phyloP scores from a whole-genome alignment of 495 filamentous ascomycete genomes.

The Pyrenula aspistea region DNA sequence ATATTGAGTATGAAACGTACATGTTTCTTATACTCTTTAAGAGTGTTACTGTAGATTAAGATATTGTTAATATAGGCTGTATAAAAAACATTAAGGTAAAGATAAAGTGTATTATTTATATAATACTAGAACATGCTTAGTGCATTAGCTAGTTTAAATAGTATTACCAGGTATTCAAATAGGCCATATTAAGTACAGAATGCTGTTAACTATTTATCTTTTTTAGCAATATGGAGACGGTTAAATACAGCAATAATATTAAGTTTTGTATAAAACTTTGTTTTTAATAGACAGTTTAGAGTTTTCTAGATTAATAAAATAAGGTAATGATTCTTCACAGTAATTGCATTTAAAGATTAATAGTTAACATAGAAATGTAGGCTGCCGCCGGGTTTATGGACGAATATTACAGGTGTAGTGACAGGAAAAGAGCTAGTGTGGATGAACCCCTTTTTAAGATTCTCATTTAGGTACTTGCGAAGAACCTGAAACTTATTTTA shows the following conservation, averaged over 20 bases:
- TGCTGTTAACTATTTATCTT: slow-evolving; percentile 3
- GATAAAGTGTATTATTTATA: slow-evolving; percentile 12
- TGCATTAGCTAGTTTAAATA: slow-evolving; percentile 6
- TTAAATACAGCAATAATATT: slow-evolving; percentile 3
- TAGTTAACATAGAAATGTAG: no score
- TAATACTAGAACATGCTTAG: slow-evolving; percentile 8
- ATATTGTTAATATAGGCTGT: slow-evolving; percentile 10
- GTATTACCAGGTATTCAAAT: slow-evolving; percentile 3
- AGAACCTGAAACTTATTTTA: no score
- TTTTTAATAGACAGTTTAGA: no score
- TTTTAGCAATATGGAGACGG: not conserved
- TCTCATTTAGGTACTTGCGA: no score
- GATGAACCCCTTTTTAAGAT: no score
- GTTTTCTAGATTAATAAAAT: no score
- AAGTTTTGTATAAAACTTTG: no score
- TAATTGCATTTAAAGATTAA: no score
- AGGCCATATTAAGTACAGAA: slow-evolving; percentile 2
- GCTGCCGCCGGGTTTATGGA: no score
- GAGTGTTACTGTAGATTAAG: slow-evolving; percentile 9
- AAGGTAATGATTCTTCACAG: no score
- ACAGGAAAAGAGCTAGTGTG: no score
- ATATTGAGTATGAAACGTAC: slow-evolving; percentile 2
- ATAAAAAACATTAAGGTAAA: slow-evolving; percentile 7
- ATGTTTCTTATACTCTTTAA: slow-evolving; percentile 7
- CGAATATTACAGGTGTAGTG: no score